Evolutionary conservation across 1,284 basidiomycete species (phyloP), one percentile per base, ranked within the genome.

Genomic region (Veloporphyrellus conicus): DNA sequence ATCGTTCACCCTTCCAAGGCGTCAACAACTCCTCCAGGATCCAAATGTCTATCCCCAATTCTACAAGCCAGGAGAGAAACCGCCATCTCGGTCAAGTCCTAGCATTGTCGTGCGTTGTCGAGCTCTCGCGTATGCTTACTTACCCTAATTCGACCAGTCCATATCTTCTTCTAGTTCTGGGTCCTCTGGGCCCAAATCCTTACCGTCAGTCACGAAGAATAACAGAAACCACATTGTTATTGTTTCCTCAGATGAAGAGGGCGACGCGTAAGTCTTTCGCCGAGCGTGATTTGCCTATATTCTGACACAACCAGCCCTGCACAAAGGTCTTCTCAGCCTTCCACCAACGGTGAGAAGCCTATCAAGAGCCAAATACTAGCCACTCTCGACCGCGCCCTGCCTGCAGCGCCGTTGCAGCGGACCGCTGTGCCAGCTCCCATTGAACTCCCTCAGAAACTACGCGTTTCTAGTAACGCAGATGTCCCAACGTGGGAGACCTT

Each of bases 31-130:
- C 19, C 55, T 63, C 41, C 28, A 49, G 41, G 54, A 65, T 22
- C 43, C 62, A n/a, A 51, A 32, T 6, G 10, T 63, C 23, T 68
- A 66, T 40, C 67, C 67, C 28, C 48, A 68, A 32, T 68, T 69
- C 44, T 52, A 53, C 38, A 61, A 54, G 35, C 57, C 61, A 6
- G 57, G 53, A 5, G 51, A 48, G 39, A 65, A 46, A 33, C 34
- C 51, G n/a, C n/a, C n/a, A 3, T 43, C 58, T 19, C 45, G 33
- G 19, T 11, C 28, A 1, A 18, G 15, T 25, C 31, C 52, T 16
- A 53, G 51, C 18, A 41, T 50, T 11, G 49, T 66, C 14, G 63
- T 68, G 43, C 51, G 62, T 56, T 22, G 14, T 16, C 31, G 14
- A 19, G 12, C 2, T 41, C 12, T 36, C 19, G 11, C 27, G 8